These are phyloP conservation scores for Lepidium didymum DNA, from an alignment of 345 rosid species.

Conservation along the genomic window DNA sequence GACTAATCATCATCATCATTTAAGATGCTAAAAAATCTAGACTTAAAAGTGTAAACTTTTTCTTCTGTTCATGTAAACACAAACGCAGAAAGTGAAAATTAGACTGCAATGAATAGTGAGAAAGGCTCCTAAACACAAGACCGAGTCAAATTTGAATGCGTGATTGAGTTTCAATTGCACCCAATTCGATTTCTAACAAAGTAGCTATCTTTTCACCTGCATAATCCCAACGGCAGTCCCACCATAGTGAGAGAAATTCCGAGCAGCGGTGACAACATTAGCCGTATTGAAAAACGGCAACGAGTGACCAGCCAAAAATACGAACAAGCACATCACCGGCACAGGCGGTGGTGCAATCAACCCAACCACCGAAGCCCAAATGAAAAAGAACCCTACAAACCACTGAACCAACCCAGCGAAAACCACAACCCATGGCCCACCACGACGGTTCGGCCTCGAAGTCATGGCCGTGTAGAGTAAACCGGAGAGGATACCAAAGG, in stretches of 20 bases:
- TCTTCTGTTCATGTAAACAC: neutral
- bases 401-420: slow-evolving; percentile 57
- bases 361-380: slow-evolving; percentile 84
- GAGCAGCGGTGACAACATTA: slow-evolving; percentile 64
- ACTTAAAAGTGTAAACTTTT: neutral
- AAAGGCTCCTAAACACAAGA: neutral
- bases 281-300: slow-evolving; percentile 73
- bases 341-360: slow-evolving; percentile 58
- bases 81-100: neutral
- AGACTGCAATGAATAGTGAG: neutral
- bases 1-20: neutral
- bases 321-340: slow-evolving; percentile 65
- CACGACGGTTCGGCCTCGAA: slow-evolving; percentile 8
- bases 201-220: slow-evolving; percentile 45
- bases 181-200: neutral
- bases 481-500: slow-evolving; percentile 71
- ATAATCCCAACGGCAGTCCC: slow-evolving; percentile 85
- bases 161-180: neutral
- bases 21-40: neutral
- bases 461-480: slow-evolving; percentile 60
- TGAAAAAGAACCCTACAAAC: slow-evolving; percentile 65
- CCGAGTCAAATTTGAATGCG: neutral
- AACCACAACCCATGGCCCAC: slow-evolving; percentile 77
- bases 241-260: slow-evolving; percentile 54
- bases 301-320: slow-evolving; percentile 65